phyloP scores from a whole-genome alignment of 768 basidiomycete species.

The Rubroboletus pulcherrimus region DNA sequence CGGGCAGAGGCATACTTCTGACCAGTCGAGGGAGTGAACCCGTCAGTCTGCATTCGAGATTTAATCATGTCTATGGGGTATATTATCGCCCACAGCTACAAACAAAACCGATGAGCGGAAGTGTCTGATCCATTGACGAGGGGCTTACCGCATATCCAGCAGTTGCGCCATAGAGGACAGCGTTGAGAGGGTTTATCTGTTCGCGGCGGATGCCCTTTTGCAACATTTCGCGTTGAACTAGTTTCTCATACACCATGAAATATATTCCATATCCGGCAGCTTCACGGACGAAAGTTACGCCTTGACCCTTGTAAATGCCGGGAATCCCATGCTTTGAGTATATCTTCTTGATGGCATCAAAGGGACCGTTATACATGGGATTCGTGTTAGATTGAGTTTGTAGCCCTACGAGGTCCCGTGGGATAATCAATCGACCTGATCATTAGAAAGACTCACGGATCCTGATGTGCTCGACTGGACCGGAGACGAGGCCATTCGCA shows the following conservation, averaged over 20 bases:
- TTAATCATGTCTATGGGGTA: constrained; percentile 98
- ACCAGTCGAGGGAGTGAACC: constrained; percentile 67
- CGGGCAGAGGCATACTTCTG: constrained; percentile 81
- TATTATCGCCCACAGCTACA: constrained; percentile 83
- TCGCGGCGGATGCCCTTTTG: constrained; percentile 67
- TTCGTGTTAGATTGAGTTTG: constrained; percentile 85
- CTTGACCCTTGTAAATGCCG: constrained; percentile 92
- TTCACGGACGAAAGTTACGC: constrained; percentile 81
- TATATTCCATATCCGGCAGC: constrained; percentile 81
- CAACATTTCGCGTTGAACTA: constrained; percentile 84
- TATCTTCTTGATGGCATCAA: constrained; percentile 86
- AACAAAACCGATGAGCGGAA: constrained; percentile 8
- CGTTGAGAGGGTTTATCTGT: constrained; percentile 71
- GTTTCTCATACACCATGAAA: constrained; percentile 89
- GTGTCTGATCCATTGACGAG: not conserved
- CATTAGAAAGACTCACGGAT: constrained; percentile 40
- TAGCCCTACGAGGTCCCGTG: constrained; percentile 50
- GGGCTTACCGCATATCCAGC: constrained; percentile 85
- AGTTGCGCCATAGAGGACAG: constrained; percentile 84
- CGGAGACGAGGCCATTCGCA: constrained; percentile 89
- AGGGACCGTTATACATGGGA: constrained; percentile 77
- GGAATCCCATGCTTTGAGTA: constrained; percentile 67
- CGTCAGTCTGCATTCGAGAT: constrained; percentile 94
- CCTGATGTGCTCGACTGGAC: constrained; percentile 96
- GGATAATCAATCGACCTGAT: not conserved